Conservation (phyloP, 2,329 filamentous ascomycete species). For the Colletotrichum cereale region DNA sequence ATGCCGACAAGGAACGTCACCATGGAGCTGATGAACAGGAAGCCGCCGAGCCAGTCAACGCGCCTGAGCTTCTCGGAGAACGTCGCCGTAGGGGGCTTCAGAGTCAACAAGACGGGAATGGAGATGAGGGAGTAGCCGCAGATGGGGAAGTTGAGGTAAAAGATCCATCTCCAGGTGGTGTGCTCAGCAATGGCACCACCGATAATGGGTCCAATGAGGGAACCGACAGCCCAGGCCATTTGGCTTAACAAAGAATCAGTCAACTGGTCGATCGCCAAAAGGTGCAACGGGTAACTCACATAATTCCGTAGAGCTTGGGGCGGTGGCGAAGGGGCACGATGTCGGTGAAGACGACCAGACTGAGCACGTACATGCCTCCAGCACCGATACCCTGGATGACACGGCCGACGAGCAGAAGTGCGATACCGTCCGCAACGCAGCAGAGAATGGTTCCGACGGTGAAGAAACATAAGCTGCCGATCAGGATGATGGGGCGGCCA, state of each 20-base stretch:
- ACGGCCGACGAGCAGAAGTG: constrained; percentile 52
- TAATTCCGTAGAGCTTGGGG: constrained; percentile 56
- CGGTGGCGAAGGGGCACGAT: constrained; percentile 57
- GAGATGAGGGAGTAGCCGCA: constrained; percentile 55
- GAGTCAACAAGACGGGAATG: constrained; percentile 57
- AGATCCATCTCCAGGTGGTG: constrained; percentile 61
- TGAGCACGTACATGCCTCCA: constrained; percentile 56
- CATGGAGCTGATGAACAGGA: constrained; percentile 58
- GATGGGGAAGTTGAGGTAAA: constrained; percentile 62
- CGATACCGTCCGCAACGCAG: constrained; percentile 49
- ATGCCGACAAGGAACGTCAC: constrained; percentile 61
- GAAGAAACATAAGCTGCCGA: constrained; percentile 55
- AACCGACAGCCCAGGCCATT: constrained; percentile 56
- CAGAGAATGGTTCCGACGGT: constrained; percentile 57
- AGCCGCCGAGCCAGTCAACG: constrained; percentile 61
- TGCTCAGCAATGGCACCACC: constrained; percentile 52
- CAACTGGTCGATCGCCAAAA: too few relatives aligned
- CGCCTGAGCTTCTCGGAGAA: constrained; percentile 51
- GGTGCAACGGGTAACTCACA: constrained; percentile 44
- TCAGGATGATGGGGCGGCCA: constrained; percentile 50
- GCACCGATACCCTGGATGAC: constrained; percentile 56
- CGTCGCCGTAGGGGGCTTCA: constrained; percentile 50
- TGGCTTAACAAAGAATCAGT: constrained; percentile 39
- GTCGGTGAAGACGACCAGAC: constrained; percentile 56
- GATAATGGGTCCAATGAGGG: constrained; percentile 54